Evolutionary conservation across 768 basidiomycete genomes (phyloP).

Genomic region (Tremella fuciformis): DNA sequence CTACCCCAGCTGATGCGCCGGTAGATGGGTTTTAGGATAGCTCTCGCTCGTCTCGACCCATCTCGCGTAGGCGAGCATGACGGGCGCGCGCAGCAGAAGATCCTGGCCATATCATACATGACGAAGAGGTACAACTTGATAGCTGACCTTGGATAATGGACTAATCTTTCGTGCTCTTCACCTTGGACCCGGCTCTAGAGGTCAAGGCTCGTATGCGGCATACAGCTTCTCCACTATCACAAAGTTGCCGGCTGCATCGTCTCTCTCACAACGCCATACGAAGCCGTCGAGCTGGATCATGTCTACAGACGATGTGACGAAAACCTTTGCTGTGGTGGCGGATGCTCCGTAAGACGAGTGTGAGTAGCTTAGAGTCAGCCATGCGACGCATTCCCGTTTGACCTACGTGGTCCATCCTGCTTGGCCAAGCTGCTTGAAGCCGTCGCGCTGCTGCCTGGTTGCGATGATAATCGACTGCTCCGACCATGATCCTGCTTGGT

Average conservation of each 20-base stretch:
- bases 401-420: background rate
- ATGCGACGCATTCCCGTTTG: background rate
- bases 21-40: slow-evolving; percentile 21
- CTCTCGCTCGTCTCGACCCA: too few species aligned
- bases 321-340: background rate
- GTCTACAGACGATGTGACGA: background rate
- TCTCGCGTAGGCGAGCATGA: too few species aligned
- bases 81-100: too few species aligned
- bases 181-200: too few species aligned
- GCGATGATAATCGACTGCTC: background rate
- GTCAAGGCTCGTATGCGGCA: too few species aligned
- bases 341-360: background rate
- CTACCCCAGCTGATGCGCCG: background rate
- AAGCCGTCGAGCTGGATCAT: background rate
- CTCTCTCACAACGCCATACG: slow-evolving; percentile 1
- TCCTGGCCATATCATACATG: too few species aligned
- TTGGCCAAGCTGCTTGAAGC: too few species aligned
- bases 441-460: too few species aligned
- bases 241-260: background rate
- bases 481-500: background rate
- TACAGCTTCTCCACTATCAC: background rate
- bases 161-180: too few species aligned
- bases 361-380: background rate
- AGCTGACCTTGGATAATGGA: too few species aligned
- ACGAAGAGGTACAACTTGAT: too few species aligned